Conservation (phyloP, 78 protist genomes). For the Dictyostelium purpureum region DNA sequence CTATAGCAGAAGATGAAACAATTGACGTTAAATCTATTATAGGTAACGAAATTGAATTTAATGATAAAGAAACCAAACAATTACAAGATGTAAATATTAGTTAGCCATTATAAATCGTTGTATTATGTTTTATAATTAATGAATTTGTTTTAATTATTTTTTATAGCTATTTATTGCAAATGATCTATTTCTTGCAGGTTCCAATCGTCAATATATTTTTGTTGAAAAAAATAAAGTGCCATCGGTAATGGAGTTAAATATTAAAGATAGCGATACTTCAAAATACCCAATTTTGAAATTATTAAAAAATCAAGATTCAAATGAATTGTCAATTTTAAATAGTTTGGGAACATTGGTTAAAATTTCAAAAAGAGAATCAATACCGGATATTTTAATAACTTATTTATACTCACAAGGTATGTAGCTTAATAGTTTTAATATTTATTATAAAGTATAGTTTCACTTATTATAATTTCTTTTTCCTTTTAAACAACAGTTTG, state of each 20-base stretch:
- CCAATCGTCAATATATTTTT: not conserved
- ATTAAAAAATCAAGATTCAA: not conserved
- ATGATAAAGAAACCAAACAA: not conserved
- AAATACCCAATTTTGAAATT: not conserved
- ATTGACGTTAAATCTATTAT: not conserved
- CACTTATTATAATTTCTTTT: not conserved
- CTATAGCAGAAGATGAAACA: not conserved
- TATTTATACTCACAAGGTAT: not conserved
- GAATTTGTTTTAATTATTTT: too few species aligned
- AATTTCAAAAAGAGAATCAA: not conserved
- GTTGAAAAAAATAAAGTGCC: not conserved
- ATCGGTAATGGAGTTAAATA: not conserved
- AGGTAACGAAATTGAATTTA: not conserved
- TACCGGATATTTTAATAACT: not conserved
- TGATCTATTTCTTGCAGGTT: not conserved
- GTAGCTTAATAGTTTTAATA: not conserved
- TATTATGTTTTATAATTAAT: too few species aligned
- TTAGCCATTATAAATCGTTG: not conserved
- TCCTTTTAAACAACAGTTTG: slow-evolving; percentile 6
- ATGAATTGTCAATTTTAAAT: not conserved
- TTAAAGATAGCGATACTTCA: not conserved
- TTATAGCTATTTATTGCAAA: not conserved
- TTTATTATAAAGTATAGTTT: not conserved
- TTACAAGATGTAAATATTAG: not conserved
- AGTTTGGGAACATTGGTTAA: not conserved